Conservation (phyloP, 2,329 filamentous ascomycete species). For the Zasmidium angulare region DNA sequence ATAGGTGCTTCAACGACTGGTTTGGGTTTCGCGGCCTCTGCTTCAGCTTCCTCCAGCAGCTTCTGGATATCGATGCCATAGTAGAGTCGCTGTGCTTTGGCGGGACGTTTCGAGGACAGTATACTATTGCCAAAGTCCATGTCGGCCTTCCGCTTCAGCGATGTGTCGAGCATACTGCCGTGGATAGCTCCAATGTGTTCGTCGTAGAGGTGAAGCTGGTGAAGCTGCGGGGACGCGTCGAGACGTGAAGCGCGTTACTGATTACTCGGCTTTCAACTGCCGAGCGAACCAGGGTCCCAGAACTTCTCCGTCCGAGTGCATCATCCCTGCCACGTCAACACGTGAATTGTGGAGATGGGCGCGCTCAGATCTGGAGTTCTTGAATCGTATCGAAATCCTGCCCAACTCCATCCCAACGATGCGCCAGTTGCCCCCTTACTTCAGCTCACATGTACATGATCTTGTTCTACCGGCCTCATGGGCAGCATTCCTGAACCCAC, state of each 20-base stretch:
- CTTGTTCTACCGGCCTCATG: conserved; percentile 1
- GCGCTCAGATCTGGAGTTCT: neutral
- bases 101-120: conserved; percentile 40
- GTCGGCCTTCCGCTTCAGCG: conserved; percentile 13
- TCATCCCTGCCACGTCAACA: neutral
- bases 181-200: neutral
- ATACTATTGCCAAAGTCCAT: conserved; percentile 31
- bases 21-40: conserved; percentile 51
- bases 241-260: neutral
- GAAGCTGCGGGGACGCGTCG: neutral
- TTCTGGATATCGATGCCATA: conserved; percentile 92
- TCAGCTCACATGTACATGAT: conserved; percentile 6
- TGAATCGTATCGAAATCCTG: conserved; percentile 5
- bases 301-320: neutral
- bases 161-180: neutral
- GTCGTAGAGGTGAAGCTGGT: neutral
- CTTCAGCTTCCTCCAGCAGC: conserved; percentile 69
- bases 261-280: neutral
- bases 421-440: conserved; percentile 7
- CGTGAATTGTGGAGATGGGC: neutral
- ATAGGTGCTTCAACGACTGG: conserved; percentile 31
- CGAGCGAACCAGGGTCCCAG: neutral
- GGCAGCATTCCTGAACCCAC: conserved; percentile 7
- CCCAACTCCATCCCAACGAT: conserved; percentile 3
- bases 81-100: conserved; percentile 71